Evolutionary conservation across 1,284 basidiomycete genomes (phyloP).

Genomic region (Somion occarium): DNA sequence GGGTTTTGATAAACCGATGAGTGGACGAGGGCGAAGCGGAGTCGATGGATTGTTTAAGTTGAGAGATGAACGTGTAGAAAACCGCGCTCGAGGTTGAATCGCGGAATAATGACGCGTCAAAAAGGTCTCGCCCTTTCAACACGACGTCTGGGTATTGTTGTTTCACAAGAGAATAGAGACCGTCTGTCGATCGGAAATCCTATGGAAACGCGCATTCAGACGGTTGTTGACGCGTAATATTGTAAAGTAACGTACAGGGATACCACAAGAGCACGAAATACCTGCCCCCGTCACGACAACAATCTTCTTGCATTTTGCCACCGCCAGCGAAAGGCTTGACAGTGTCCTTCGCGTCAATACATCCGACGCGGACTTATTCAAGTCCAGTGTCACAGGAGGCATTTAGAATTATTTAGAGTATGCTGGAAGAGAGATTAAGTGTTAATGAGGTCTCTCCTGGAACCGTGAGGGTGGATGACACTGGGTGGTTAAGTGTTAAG

Average conservation of each 20-base stretch:
- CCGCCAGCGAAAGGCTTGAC: conserved; percentile 63
- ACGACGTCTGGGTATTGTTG: conserved; percentile 78
- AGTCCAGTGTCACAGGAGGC: conserved; percentile 35
- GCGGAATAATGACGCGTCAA: conserved; percentile 84
- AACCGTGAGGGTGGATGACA: conserved; percentile 35
- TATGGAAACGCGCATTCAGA: conserved; percentile 25
- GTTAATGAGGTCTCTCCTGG: background rate
- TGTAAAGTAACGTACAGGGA: conserved; percentile 65
- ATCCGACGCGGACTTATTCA: conserved; percentile 42
- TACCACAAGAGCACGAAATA: conserved; percentile 89
- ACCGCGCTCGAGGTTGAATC: conserved; percentile 82
- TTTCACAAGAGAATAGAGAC: conserved; percentile 86
- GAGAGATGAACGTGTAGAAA: conserved; percentile 93
- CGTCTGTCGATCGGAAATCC: conserved; percentile 90
- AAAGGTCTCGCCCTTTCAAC: conserved; percentile 85
- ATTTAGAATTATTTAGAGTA: conserved; percentile 18
- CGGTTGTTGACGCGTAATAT: background rate
- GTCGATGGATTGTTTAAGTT: conserved; percentile 82
- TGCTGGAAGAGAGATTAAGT: background rate
- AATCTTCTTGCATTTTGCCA: conserved; percentile 81
- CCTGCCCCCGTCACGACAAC: conserved; percentile 89
- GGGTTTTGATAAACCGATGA: conserved; percentile 82
- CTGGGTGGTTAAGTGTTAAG: conserved; percentile 8
- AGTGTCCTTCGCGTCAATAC: conserved; percentile 53
- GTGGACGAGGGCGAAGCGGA: conserved; percentile 79